Evolutionary conservation across 75 land plant genomes (phyloP), one percentile per base, ranked within the genome.

Genomic region (Cupressus sempervirens): DNA sequence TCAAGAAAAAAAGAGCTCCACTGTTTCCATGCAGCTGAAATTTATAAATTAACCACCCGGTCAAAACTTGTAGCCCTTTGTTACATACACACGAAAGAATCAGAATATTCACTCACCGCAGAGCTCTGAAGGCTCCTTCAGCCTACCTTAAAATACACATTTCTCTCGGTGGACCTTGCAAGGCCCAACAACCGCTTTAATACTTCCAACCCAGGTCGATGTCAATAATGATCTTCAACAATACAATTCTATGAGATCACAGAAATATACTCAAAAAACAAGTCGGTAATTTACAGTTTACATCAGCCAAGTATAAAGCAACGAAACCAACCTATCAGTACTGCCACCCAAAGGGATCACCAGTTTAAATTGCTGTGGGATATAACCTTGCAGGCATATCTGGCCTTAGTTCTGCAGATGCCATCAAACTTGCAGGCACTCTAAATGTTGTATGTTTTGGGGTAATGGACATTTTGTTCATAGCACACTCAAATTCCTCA

Each of bases 381-480:
- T 79, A 43, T 79, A 45, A 50, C 81, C 30, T 43, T 48, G 15
- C 52, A 43, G 52, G 81, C 81, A 26, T 79, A n/a, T 79, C 81
- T 45, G 81, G 29, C 46, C 30, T 45, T 50, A 79, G 14, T 79
- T 43, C 48, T 79, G 81, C 18, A n/a, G 81, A 11, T 38, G 46
- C 52, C 26, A 45, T 32, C 81, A 79, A 43, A n/a, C 12, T 45
- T 79, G 50, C 48, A 45, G 81, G 30, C 32, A 45, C n/a, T 79
- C 30, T 79, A 79, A 79, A 79, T 79, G 81, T 32, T 45, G 72
- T 68, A 81, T 88, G 68, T 79, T 74, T 89, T 18, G 93, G 94
- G 32, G 93, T 94, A 45, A 91, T 91, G 4, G 96, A 92, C 96
- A 94, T 94, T 77, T 86, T 87, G 87, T 88, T 87, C 85, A 92